A percentile compares a stretch with the other conserved stretches of the same genome.
Conservation (phyloP, 352 stramenopile species). For the Plasmopara muralis region DNA sequence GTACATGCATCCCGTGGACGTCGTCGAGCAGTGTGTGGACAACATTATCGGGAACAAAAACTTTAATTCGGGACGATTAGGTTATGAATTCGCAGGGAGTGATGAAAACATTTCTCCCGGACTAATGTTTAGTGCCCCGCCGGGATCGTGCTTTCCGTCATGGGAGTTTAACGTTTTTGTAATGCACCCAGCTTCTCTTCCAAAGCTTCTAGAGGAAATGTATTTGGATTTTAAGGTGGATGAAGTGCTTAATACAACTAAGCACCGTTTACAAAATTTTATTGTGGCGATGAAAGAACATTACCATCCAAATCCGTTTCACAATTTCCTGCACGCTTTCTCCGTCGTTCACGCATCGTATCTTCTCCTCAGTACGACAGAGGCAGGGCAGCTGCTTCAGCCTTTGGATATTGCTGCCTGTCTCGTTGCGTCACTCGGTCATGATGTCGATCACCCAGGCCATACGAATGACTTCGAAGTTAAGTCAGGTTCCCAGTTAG, state of each 20-base stretch:
- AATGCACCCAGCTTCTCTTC: no score
- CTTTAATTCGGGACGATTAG: constrained; percentile 23
- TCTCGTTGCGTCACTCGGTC: constrained; percentile 80
- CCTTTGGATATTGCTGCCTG: constrained; percentile 81
- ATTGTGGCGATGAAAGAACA: constrained; percentile 75
- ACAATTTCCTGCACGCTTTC: constrained; percentile 89
- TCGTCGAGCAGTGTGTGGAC: constrained; percentile 16
- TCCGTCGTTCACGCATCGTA: constrained; percentile 84
- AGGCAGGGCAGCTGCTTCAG: constrained; percentile 58
- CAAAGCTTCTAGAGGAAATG: no score
- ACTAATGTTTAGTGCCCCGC: no score
- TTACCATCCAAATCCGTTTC: constrained; percentile 87
- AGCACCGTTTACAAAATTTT: constrained; percentile 64
- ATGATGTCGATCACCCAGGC: constrained; percentile 89
- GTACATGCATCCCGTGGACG: constrained; percentile 2
- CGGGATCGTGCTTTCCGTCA: no score
- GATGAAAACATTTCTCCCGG: no score
- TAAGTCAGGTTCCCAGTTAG: constrained; percentile 64
- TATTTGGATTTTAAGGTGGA: constrained; percentile 58
- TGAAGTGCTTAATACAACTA: constrained; percentile 49
- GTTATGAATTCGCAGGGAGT: no score
- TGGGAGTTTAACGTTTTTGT: no score
- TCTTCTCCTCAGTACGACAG: constrained; percentile 70
- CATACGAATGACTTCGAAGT: constrained; percentile 89
- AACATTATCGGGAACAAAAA: constrained; percentile 11